These are phyloP conservation scores for Candida boleticola DNA, from an alignment of 805 yeast genomes.

Conservation along the genomic window DNA sequence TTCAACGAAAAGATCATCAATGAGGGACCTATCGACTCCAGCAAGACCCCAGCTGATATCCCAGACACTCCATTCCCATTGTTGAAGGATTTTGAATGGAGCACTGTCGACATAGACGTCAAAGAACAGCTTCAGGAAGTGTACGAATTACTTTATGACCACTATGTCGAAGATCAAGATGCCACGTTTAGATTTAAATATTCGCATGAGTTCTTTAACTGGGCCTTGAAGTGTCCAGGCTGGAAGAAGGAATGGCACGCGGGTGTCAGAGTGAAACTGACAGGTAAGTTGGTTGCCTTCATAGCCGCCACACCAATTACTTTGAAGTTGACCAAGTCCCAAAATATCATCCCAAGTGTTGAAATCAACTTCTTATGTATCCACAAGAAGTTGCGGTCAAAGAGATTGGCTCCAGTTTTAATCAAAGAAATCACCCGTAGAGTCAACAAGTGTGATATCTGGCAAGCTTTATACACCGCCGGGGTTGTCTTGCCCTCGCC, in stretches of 20 bases:
- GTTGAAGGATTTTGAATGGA: conserved; percentile 85
- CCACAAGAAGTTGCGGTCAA: conserved; percentile 90
- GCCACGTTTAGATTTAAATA: conserved; percentile 91
- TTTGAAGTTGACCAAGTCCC: conserved; percentile 55
- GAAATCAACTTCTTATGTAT: conserved; percentile 94
- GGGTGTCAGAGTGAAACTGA: conserved; percentile 82
- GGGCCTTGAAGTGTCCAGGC: conserved; percentile 96
- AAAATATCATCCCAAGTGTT: conserved; percentile 54
- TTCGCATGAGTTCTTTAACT: conserved; percentile 74
- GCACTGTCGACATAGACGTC: conserved; percentile 60
- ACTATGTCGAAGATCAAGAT: conserved; percentile 93
- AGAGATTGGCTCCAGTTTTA: conserved; percentile 89
- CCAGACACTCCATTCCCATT: conserved; percentile 70
- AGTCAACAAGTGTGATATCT: conserved; percentile 76
- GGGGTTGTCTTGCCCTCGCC: conserved; percentile 94
- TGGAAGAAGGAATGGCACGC: conserved; percentile 87
- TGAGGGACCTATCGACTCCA: conserved; percentile 80
- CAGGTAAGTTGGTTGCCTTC: conserved; percentile 82
- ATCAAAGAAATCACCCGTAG: conserved; percentile 94
- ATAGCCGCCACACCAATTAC: conserved; percentile 86
- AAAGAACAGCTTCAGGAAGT: conserved; percentile 68
- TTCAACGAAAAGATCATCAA: conserved; percentile 63
- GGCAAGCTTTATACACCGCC: conserved; percentile 96
- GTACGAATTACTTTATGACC: conserved; percentile 74
- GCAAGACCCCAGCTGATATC: conserved; percentile 69